Conservation (phyloP, 495 filamentous ascomycete species). For the Lophiotrema nucula region DNA sequence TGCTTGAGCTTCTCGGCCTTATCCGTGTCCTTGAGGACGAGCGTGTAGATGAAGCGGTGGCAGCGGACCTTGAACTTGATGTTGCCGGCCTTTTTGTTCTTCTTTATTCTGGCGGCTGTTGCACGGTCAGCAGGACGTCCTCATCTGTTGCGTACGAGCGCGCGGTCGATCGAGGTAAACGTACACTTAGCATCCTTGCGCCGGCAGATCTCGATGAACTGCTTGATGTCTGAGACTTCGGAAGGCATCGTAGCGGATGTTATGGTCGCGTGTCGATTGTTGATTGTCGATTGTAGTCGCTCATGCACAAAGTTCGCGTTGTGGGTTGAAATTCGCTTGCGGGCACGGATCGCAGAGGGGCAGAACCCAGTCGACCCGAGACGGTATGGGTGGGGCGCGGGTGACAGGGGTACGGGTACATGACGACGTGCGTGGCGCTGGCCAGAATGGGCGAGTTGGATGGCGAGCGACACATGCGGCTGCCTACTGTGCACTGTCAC, state of each 20-base stretch:
- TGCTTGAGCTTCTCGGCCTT: conserved; percentile 99
- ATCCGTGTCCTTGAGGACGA: conserved; percentile 91
- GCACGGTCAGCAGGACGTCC: neutral
- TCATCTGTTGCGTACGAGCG: neutral
- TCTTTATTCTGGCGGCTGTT: conserved; percentile 94
- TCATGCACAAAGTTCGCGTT: neutral
- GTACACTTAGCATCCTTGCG: conserved; percentile 95
- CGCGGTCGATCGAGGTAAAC: conserved; percentile 18
- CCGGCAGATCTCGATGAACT: conserved; percentile 99
- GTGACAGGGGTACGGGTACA: neutral
- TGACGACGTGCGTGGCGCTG: conserved; percentile 23
- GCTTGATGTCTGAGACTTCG: conserved; percentile 98
- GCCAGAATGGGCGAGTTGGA: too few relatives aligned
- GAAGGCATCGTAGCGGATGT: conserved; percentile 73
- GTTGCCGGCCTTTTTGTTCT: conserved; percentile 78
- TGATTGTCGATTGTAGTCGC: neutral
- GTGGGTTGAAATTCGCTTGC: conserved; percentile 28
- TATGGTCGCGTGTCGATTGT: neutral
- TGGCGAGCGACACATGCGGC: too few relatives aligned
- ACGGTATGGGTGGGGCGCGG: conserved; percentile 3
- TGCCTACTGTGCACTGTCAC: too few relatives aligned
- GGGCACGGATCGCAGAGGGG: conserved; percentile 21
- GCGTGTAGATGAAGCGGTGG: conserved; percentile 89
- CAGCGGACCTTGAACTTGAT: conserved; percentile 99
- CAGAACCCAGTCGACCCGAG: neutral